Base-by-base conservation (phyloP, 345 rosid species). In the Populus davidiana region DNA sequence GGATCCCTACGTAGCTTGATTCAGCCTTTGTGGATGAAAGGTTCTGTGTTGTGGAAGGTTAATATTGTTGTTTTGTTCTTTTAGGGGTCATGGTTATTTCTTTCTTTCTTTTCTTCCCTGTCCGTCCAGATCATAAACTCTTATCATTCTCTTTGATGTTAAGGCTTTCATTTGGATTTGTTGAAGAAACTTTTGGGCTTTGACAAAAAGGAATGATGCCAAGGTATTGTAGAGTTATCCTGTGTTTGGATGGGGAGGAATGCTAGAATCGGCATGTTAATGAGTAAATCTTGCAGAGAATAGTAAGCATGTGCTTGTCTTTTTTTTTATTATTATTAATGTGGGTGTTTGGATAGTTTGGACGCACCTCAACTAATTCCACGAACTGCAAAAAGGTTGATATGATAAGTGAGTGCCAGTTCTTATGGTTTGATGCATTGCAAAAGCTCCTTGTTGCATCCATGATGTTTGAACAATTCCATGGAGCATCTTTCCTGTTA, bases 261-360 rank as follows among this genome's bases (percentile, higher is more conserved):
- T 50, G 56, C 21, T 18, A 50, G n/a, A 50, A 50, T 17, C n/a
- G 35, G 35, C 35, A 33, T 33, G 35, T 33, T 33, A 0, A 4
- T 33, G 35, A 33, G 5, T 33, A 33, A 54, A 35, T 59, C 18
- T 39, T 20, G 8, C 10, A 8, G 10, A 47, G 54, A 35, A 23
- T 25, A 33, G 47, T 29, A 38, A 43, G 54, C 38, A 39, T 36
- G 13, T 76, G n/a, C 1, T 38, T 70, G 4, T 77, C 33, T 25
- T 12, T 35, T 27, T 27, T 27, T 27, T 27, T 27, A 27, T 27
- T 27, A 27, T 27, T 27, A 27, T 27, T 27, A 27, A 27, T 27
- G 27, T 0, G 0, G 27, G 1, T 27, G 1, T 27, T 1, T 1
- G 1, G 27, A 1, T 1, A 27, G 27, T 0, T 27, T 27, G n/a